Percentiles rank a stretch among this genome's conserved stretches.
Evolutionary conservation across 331 rosid genomes (phyloP).

Genomic region (Prunus yedoensis): DNA sequence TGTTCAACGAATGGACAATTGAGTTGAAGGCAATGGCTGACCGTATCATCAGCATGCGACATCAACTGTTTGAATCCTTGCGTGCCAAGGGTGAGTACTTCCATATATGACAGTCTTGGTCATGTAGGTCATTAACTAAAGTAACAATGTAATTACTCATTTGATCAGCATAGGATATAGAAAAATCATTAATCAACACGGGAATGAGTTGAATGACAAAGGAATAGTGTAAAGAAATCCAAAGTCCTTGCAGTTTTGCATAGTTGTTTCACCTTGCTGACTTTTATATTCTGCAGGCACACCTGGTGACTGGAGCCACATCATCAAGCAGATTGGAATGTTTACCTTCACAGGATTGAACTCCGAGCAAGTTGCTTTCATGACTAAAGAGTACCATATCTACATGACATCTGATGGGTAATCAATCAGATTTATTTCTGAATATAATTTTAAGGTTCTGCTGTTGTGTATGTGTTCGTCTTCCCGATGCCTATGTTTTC

Average conservation of each 20-base stretch:
- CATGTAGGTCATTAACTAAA: neutral
- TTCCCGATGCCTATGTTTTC: no score
- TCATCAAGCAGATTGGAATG: constrained; percentile 98
- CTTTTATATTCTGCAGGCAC: constrained; percentile 56
- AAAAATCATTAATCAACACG: neutral
- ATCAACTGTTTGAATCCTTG: constrained; percentile 85
- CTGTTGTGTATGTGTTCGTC: neutral
- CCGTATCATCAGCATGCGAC: constrained; percentile 93
- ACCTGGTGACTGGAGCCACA: constrained; percentile 99
- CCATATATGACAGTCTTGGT: neutral
- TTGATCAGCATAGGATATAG: neutral
- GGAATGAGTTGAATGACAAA: neutral
- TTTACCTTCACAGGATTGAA: constrained; percentile 95
- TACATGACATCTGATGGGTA: constrained; percentile 99
- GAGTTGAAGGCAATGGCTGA: constrained; percentile 99
- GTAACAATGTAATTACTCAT: neutral
- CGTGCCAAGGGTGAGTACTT: constrained; percentile 62
- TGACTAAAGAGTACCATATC: constrained; percentile 86
- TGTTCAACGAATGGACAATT: constrained; percentile 88
- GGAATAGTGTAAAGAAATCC: neutral
- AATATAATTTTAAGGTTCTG: neutral
- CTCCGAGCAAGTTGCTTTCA: constrained; percentile 79
- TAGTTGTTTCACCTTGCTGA: neutral
- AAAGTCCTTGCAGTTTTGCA: neutral
- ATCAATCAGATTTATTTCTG: constrained; percentile 15